phyloP scores from a whole-genome alignment of 768 basidiomycete genomes.

The Termitomyces sp. region DNA sequence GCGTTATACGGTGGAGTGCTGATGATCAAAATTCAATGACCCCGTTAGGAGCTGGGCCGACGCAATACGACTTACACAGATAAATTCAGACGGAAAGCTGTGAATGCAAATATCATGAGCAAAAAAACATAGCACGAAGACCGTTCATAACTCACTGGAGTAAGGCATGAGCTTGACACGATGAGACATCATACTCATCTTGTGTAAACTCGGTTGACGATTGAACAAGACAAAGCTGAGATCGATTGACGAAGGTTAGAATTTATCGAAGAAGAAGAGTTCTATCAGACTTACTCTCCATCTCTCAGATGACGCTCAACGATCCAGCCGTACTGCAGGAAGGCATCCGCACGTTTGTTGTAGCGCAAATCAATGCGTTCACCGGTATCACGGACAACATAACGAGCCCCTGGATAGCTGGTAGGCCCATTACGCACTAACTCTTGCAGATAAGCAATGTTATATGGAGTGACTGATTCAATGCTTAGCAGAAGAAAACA shows the following conservation, averaged over 20 bases:
- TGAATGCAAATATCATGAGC: slow-evolving; percentile 23
- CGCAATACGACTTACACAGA: slow-evolving; percentile 71
- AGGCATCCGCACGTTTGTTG: slow-evolving; percentile 92
- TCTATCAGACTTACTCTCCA: slow-evolving; percentile 74
- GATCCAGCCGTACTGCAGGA: slow-evolving; percentile 97
- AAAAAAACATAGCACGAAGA: background rate
- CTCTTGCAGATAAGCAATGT: slow-evolving; percentile 90
- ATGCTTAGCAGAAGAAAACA: slow-evolving; percentile 4
- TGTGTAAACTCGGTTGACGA: slow-evolving; percentile 96
- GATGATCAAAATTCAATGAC: slow-evolving; percentile 21
- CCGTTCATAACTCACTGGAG: slow-evolving; percentile 63
- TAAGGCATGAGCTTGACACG: slow-evolving; percentile 96
- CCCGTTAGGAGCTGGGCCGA: slow-evolving; percentile 12
- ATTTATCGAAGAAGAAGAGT: background rate
- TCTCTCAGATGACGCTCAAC: slow-evolving; percentile 97
- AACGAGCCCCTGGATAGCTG: slow-evolving; percentile 92
- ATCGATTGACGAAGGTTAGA: background rate
- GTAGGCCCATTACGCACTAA: slow-evolving; percentile 93
- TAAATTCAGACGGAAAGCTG: slow-evolving; percentile 95
- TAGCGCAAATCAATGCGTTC: slow-evolving; percentile 96
- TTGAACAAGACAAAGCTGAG: slow-evolving; percentile 89
- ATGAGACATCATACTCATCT: slow-evolving; percentile 99
- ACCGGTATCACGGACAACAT: slow-evolving; percentile 94
- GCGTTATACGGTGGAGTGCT: slow-evolving; percentile 98
- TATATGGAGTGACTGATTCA: slow-evolving; percentile 86